Percentiles rank a stretch among this genome's conserved stretches.
Evolutionary conservation across 306 rosid species (phyloP).

Genomic region (Trichosanthes cucumerina): DNA sequence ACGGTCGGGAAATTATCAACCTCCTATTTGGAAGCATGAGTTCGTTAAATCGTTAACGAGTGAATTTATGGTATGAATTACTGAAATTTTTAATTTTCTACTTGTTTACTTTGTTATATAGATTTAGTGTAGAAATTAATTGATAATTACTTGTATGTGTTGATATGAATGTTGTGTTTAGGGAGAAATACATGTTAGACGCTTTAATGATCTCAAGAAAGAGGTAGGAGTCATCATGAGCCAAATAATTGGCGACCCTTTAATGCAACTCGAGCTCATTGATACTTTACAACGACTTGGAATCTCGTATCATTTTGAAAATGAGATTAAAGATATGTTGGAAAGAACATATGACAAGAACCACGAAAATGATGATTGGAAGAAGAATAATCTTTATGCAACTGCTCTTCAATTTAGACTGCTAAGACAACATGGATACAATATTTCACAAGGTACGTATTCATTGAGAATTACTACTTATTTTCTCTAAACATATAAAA

Average conservation of each 20-base stretch:
- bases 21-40: not conserved
- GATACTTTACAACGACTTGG: not conserved
- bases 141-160: no score
- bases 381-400: not conserved
- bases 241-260: not conserved
- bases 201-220: not conserved
- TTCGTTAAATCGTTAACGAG: not conserved
- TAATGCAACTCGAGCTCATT: not conserved
- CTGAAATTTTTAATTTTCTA: not conserved
- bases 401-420: constrained; percentile 20
- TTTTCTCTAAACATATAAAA: not conserved
- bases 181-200: not conserved
- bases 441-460: not conserved
- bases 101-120: no score
- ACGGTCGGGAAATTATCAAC: not conserved
- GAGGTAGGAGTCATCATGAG: not conserved
- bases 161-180: not conserved
- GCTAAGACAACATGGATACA: constrained; percentile 2
- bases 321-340: not conserved
- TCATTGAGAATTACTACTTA: not conserved
- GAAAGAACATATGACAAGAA: not conserved
- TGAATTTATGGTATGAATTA: not conserved
- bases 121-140: no score
- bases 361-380: not conserved
- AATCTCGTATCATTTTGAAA: not conserved